Conservation (phyloP, 805 yeast species). For the Saccharomycopsis fermentans region DNA sequence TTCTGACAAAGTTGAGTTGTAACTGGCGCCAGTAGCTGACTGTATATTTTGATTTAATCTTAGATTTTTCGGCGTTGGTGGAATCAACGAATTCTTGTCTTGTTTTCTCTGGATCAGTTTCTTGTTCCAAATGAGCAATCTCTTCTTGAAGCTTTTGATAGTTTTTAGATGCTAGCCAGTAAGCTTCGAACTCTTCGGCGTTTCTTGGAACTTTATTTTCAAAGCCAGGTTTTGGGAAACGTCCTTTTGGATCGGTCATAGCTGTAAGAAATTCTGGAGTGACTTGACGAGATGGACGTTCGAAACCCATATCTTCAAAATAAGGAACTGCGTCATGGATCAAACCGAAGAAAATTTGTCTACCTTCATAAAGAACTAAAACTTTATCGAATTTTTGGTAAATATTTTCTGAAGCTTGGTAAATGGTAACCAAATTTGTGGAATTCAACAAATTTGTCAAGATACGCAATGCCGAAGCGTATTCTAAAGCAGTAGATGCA, state of each 20-base stretch:
- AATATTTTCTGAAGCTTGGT: slow-evolving; percentile 60
- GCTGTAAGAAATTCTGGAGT: slow-evolving; percentile 66
- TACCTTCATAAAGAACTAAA: slow-evolving; percentile 46
- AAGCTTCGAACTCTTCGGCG: slow-evolving; percentile 48
- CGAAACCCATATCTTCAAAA: slow-evolving; percentile 56
- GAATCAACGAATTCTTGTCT: slow-evolving; percentile 28
- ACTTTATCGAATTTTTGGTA: slow-evolving; percentile 57
- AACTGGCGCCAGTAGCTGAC: slow-evolving; percentile 40
- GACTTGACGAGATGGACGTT: slow-evolving; percentile 54
- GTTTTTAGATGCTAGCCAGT: slow-evolving; percentile 47
- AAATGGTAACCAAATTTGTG: slow-evolving; percentile 57
- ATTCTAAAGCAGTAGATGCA: slow-evolving; percentile 75
- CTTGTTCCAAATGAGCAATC: slow-evolving; percentile 33
- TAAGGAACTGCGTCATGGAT: slow-evolving; percentile 41
- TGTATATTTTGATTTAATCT: slow-evolving; percentile 32
- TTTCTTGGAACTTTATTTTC: slow-evolving; percentile 48
- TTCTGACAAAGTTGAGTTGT: slow-evolving; percentile 37
- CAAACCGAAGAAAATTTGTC: slow-evolving; percentile 60
- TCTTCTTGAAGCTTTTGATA: slow-evolving; percentile 32
- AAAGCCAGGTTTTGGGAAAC: slow-evolving; percentile 38
- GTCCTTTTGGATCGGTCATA: slow-evolving; percentile 56
- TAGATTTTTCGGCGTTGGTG: slow-evolving; percentile 31
- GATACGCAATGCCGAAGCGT: slow-evolving; percentile 53
- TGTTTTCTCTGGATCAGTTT: slow-evolving; percentile 26
- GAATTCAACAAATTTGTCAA: slow-evolving; percentile 44